Evolutionary conservation across 2,329 filamentous ascomycete genomes (phyloP).

Genomic region (Pseudopithomyces chartarum): DNA sequence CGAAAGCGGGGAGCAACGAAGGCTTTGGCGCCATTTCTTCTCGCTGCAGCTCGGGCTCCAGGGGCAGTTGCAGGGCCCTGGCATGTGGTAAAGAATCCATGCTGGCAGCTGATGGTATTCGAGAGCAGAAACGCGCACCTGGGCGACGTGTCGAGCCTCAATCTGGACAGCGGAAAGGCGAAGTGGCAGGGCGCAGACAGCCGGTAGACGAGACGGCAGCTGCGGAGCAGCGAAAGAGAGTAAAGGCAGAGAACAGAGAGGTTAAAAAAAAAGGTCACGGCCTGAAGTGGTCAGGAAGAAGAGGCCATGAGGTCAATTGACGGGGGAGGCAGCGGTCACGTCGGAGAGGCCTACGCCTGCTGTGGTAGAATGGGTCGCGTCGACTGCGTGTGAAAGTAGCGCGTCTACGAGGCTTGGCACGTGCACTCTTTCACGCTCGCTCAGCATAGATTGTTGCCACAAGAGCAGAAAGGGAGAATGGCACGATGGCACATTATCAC

Average conservation of each 20-base stretch:
- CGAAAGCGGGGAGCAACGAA: slow-evolving; percentile 77
- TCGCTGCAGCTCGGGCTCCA: slow-evolving; percentile 30
- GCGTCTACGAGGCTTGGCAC: slow-evolving; percentile 30
- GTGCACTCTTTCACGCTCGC: slow-evolving; percentile 16
- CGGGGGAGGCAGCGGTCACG: slow-evolving; percentile 33
- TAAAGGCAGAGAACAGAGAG: background rate
- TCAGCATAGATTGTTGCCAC: slow-evolving; percentile 14
- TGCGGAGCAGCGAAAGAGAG: slow-evolving; percentile 16
- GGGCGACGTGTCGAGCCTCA: slow-evolving; percentile 32
- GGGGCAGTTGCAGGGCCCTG: slow-evolving; percentile 30
- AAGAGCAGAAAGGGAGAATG: no score
- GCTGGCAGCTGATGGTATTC: slow-evolving; percentile 24
- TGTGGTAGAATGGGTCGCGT: slow-evolving; percentile 20
- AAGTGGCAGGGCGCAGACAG: slow-evolving; percentile 29
- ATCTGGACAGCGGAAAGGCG: slow-evolving; percentile 25
- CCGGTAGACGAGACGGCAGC: slow-evolving; percentile 25
- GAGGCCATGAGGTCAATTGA: slow-evolving; percentile 44
- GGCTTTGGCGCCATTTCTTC: slow-evolving; percentile 61
- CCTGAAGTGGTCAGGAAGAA: slow-evolving; percentile 30
- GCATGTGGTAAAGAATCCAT: slow-evolving; percentile 42
- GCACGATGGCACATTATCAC: no score
- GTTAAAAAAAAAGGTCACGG: slow-evolving; percentile 14
- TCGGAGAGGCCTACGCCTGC: slow-evolving; percentile 24
- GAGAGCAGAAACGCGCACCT: slow-evolving; percentile 32
- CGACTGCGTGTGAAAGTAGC: slow-evolving; percentile 31